Percentiles rank a stretch among this genome's conserved stretches.
phyloP scores from a whole-genome alignment of 1,284 basidiomycete species.

The Melampsora larici-populina region DNA sequence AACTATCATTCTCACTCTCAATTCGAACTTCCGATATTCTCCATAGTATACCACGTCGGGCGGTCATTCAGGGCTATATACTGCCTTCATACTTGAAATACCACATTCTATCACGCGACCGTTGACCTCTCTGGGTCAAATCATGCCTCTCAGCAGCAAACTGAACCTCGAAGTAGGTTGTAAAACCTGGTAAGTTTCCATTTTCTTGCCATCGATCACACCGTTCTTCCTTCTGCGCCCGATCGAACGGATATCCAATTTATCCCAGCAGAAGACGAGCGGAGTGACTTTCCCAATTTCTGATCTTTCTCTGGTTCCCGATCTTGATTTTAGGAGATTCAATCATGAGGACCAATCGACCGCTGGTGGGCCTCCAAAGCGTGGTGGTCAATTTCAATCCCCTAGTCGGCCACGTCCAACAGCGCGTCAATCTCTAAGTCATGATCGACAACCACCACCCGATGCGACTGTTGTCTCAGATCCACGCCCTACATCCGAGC shows the following conservation, averaged over 20 bases:
- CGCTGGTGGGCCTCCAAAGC: constrained; percentile 12
- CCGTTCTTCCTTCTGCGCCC: not conserved
- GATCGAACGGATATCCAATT: not conserved
- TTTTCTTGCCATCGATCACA: not conserved
- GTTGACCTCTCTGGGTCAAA: not conserved
- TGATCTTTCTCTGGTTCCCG: constrained; percentile 10
- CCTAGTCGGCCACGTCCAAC: not conserved
- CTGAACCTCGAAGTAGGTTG: constrained; percentile 32
- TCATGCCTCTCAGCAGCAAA: constrained; percentile 28
- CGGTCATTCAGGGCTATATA: no score
- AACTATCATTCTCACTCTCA: no score
- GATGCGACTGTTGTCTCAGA: not conserved
- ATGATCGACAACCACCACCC: constrained; percentile 6
- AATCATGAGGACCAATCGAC: constrained; percentile 1
- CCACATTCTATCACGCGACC: no score
- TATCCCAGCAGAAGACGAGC: not conserved
- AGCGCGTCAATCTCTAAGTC: not conserved
- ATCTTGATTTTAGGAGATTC: constrained; percentile 15
- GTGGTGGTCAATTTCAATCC: constrained; percentile 35
- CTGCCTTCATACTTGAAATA: no score
- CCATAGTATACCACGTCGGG: no score
- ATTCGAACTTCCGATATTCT: no score
- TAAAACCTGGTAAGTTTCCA: constrained; percentile 31
- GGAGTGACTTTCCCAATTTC: not conserved
- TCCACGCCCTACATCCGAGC: not conserved